A percentile compares a stretch with the other conserved stretches of the same genome.
phyloP scores from a whole-genome alignment of 805 yeast genomes.

The Jamesozyma jinghongensis region DNA sequence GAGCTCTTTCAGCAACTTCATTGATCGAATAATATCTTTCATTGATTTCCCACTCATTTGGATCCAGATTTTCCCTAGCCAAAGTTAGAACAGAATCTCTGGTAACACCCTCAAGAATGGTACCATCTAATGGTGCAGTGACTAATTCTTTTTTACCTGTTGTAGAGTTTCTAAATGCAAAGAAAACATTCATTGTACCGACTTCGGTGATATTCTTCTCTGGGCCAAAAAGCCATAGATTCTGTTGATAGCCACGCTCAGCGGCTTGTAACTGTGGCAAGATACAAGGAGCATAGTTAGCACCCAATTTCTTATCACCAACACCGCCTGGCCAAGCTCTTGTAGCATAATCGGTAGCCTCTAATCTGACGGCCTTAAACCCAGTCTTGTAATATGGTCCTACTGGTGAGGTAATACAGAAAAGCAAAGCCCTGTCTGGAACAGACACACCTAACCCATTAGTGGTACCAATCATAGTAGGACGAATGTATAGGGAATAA shows the following conservation, averaged over 20 bases:
- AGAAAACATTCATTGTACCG: constrained; percentile 94
- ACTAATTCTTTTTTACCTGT: constrained; percentile 84
- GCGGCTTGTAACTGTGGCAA: constrained; percentile 89
- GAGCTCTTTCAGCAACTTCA: constrained; percentile 72
- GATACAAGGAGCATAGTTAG: constrained; percentile 94
- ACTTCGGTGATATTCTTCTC: constrained; percentile 86
- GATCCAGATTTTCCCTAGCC: constrained; percentile 65
- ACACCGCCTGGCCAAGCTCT: constrained; percentile 99
- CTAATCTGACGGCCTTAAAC: constrained; percentile 87
- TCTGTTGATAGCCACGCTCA: constrained; percentile 84
- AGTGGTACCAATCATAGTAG: constrained; percentile 90
- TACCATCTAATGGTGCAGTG: constrained; percentile 96
- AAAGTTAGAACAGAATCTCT: constrained; percentile 77
- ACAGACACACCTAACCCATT: constrained; percentile 78
- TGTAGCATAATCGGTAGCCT: constrained; percentile 91
- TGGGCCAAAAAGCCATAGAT: constrained; percentile 91
- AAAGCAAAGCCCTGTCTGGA: constrained; percentile 75
- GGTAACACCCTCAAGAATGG: constrained; percentile 93
- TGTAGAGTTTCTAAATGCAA: constrained; percentile 61
- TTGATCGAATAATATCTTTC: constrained; percentile 78
- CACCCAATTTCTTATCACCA: constrained; percentile 94
- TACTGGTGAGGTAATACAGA: constrained; percentile 87
- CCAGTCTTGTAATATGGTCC: constrained; percentile 95
- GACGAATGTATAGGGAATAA: constrained; percentile 86
- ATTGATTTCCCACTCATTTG: constrained; percentile 68